Conservation (phyloP, 441 rosid genomes). For the Croton laevigatus region DNA sequence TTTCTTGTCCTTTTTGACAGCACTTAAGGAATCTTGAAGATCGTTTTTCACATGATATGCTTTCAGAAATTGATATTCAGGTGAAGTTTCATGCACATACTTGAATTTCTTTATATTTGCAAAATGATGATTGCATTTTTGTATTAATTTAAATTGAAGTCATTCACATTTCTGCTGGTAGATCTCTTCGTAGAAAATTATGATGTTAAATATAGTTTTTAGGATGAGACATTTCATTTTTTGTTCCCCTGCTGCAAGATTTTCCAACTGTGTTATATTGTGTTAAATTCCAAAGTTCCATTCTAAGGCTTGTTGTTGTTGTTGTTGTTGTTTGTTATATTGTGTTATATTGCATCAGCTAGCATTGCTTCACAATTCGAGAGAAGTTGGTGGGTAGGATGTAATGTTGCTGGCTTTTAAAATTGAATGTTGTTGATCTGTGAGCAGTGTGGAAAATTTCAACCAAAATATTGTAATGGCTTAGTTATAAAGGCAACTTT, state of each 20-base stretch:
- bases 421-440: background rate
- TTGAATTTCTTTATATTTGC: constrained; percentile 6
- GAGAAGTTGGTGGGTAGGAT: background rate
- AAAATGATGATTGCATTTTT: background rate
- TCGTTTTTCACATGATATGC: constrained; percentile 72
- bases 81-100: constrained; percentile 35
- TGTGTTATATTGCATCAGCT: background rate
- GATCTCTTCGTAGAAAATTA: background rate
- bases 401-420: background rate
- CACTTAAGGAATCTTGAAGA: constrained; percentile 71
- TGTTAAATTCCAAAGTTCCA: too few relatives aligned
- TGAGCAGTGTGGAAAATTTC: background rate
- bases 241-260: background rate
- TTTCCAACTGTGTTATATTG: background rate
- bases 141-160: background rate
- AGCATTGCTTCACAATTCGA: background rate
- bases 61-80: constrained; percentile 77
- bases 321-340: too few relatives aligned
- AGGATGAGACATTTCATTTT: background rate
- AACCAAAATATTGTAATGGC: background rate
- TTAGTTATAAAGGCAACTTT: background rate
- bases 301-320: too few relatives aligned
- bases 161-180: constrained; percentile 3
- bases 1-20: constrained; percentile 42
- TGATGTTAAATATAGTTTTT: background rate